A percentile compares a stretch with the other conserved stretches of the same genome.
Evolutionary conservation across 257 asterid genomes (phyloP).

Genomic region (Solanum ossicruentum): DNA sequence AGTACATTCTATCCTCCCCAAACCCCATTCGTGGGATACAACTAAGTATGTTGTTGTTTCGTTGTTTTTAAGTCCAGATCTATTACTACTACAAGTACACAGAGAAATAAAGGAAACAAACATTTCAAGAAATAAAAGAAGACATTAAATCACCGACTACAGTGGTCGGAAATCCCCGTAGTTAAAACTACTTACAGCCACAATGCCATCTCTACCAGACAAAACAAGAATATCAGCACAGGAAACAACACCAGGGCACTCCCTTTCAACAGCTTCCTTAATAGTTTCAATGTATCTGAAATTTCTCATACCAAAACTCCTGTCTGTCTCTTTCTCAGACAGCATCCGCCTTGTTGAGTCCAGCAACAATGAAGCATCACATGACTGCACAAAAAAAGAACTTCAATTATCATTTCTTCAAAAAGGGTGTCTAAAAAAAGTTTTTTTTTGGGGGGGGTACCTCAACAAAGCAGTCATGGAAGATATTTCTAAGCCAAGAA

Average conservation of each 20-base stretch:
- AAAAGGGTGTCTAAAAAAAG: not conserved
- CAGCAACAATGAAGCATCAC: slow-evolving; percentile 93
- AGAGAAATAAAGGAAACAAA: not conserved
- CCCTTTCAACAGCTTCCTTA: slow-evolving; percentile 88
- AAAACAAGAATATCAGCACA: slow-evolving; percentile 88
- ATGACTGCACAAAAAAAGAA: slow-evolving; percentile 33
- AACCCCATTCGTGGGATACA: too few species aligned
- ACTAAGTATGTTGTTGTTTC: too few species aligned
- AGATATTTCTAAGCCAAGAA: slow-evolving; percentile 95
- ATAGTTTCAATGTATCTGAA: slow-evolving; percentile 80
- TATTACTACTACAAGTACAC: not conserved
- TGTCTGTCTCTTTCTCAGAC: slow-evolving; percentile 83
- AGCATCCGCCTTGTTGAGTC: slow-evolving; percentile 80
- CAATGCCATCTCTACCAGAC: slow-evolving; percentile 90
- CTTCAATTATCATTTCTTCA: not conserved
- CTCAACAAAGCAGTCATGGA: slow-evolving; percentile 97
- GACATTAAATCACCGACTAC: not conserved
- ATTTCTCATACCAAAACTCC: slow-evolving; percentile 98
- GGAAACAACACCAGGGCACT: slow-evolving; percentile 91
- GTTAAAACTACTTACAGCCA: slow-evolving; percentile 25
- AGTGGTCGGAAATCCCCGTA: not conserved
- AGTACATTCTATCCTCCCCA: too few species aligned
- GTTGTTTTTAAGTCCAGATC: not conserved
- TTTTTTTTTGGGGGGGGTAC: slow-evolving; percentile 7
- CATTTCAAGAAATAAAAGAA: not conserved